phyloP scores from a whole-genome alignment of 495 filamentous ascomycete genomes.

The Podospora pseudoanserina region DNA sequence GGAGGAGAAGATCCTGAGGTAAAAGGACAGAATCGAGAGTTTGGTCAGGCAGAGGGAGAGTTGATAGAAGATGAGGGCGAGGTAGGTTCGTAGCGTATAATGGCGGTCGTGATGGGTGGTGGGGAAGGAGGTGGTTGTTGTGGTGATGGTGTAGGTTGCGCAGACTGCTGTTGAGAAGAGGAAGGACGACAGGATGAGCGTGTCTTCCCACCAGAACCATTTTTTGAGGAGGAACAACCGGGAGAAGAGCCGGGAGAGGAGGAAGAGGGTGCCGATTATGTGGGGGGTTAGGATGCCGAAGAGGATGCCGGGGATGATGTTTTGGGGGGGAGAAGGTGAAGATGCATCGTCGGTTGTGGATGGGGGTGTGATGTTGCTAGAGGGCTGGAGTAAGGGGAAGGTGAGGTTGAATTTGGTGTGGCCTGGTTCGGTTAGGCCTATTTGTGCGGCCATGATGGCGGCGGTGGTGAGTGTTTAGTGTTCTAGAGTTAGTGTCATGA shows the following conservation, averaged over 20 bases:
- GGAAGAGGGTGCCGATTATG: constrained; percentile 30
- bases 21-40: constrained; percentile 39
- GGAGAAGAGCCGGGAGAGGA: constrained; percentile 27
- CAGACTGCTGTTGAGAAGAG: constrained; percentile 29
- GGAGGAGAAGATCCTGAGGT: constrained; percentile 39
- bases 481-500: neutral
- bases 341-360: neutral
- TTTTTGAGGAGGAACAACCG: constrained; percentile 29
- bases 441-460: constrained; percentile 5
- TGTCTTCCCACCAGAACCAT: constrained; percentile 34
- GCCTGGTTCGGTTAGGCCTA: constrained; percentile 17
- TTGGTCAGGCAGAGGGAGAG: constrained; percentile 38
- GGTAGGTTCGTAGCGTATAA: constrained; percentile 24
- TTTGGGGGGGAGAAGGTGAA: neutral
- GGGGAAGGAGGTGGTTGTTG: neutral
- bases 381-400: constrained; percentile 22
- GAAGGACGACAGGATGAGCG: constrained; percentile 29
- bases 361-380: neutral
- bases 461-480: neutral
- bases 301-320: constrained; percentile 25
- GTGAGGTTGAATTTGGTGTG: constrained; percentile 31
- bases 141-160: constrained; percentile 21
- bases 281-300: constrained; percentile 31
- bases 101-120: neutral
- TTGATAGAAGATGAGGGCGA: constrained; percentile 35